Base-by-base conservation (phyloP, 495 filamentous ascomycete species). In the Arthonia radiata region DNA sequence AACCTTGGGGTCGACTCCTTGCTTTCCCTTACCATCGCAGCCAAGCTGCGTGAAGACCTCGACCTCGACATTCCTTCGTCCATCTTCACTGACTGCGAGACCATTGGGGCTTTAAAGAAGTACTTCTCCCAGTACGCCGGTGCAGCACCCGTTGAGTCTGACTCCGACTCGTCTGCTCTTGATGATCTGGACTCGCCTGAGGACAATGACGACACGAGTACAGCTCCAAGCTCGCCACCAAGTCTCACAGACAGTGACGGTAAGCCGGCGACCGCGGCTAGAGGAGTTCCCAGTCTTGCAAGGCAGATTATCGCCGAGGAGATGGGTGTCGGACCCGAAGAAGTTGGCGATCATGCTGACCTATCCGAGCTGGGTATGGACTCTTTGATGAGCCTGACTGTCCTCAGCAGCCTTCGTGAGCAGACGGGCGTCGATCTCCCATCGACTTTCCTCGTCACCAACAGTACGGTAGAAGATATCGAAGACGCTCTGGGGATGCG, bases 1-100 rank as follows among this genome's bases (percentile, higher is more conserved):
- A 52, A 61, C 31, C 50, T 59, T 24, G 59, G 59, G 12, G 52
- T 64, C 13, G 59, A 62, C 38, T 64, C 59, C 4, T 37, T 64
- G 4, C 48, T 62, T 15, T n/a, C n/a, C 8, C 41, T 53, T 27
- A 47, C 49, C 30, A 51, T 50, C 27, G 47, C 49, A 25, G 49
- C 51, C n/a, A n/a, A n/a, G n/a, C n/a, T n/a, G n/a, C 44, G 61
- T 19, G 48, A 59, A 60, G 42, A 59, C 56, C 37, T 59, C 3
- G 47, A 49, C 23, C 27, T 53, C 18, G 48, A 54, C 37, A 42
- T 46, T 33, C 44, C 41, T 37, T 48, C 49, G 1, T 41, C 36
- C 25, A 37, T 56, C 14, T 56, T 56, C 39, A 46, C 43, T 2
- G 52, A 54, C 30, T 47, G 43, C 28, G 41, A 47, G 2, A 48